These are phyloP conservation scores for Tolypocladium inflatum DNA, from an alignment of 2,329 filamentous ascomycete genomes.

Conservation along the genomic window DNA sequence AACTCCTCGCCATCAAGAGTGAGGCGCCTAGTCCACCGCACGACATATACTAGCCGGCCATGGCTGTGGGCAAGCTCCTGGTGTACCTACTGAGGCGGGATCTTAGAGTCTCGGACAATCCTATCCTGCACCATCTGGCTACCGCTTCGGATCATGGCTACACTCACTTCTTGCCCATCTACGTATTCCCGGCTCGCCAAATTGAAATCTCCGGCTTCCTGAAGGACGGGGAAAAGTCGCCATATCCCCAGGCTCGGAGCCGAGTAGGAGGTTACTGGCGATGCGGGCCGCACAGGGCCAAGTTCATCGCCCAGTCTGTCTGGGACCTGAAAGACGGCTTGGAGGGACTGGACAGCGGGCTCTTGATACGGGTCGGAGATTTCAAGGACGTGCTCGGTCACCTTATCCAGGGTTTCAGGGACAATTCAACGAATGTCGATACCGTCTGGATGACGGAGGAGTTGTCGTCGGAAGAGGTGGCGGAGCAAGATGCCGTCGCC, in stretches of 20 bases:
- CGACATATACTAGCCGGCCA: conserved; percentile 6
- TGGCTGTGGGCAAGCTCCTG: conserved; percentile 40
- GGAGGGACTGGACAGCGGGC: conserved; percentile 46
- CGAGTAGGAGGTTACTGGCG: conserved; percentile 60
- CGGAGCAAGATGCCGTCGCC: conserved; percentile 50
- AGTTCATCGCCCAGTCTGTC: conserved; percentile 62
- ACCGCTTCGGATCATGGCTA: conserved; percentile 40
- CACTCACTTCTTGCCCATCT: conserved; percentile 64
- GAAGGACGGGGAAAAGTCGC: conserved; percentile 40
- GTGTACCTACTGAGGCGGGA: conserved; percentile 67
- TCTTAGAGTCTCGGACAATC: conserved; percentile 65
- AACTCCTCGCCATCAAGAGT: background rate
- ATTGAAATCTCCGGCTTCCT: conserved; percentile 69
- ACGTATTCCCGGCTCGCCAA: conserved; percentile 59
- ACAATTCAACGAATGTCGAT: conserved; percentile 36
- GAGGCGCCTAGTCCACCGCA: background rate
- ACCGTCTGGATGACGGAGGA: conserved; percentile 69
- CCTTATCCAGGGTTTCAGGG: conserved; percentile 41
- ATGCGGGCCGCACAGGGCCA: conserved; percentile 62
- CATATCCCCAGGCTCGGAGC: conserved; percentile 61
- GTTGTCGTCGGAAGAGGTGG: conserved; percentile 58
- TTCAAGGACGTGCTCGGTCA: conserved; percentile 47
- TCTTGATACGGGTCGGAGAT: conserved; percentile 56
- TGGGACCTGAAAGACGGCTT: conserved; percentile 62
- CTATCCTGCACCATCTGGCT: conserved; percentile 52